These are phyloP conservation scores for Diversispora eburnea DNA, from an alignment of 192 early-diverging fungal genomes.

Conservation along the genomic window DNA sequence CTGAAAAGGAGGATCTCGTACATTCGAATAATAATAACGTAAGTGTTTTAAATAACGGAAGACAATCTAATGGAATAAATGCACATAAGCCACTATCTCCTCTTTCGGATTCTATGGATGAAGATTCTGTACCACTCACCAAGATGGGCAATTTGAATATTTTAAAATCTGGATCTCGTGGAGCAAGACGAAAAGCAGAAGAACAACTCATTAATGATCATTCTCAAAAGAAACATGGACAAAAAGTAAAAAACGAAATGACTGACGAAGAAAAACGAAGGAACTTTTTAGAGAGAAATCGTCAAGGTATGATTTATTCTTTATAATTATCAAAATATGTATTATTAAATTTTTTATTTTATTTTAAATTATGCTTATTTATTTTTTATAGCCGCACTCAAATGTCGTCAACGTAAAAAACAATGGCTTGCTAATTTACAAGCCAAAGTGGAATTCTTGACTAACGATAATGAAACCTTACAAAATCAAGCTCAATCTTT, in stretches of 20 bases:
- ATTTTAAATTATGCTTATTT: background rate
- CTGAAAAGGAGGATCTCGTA: slow-evolving; percentile 13
- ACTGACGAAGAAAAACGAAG: slow-evolving; percentile 69
- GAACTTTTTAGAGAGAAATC: slow-evolving; percentile 85
- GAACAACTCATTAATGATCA: slow-evolving; percentile 30
- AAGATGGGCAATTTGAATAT: background rate
- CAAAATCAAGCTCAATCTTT: slow-evolving; percentile 55
- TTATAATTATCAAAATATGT: background rate
- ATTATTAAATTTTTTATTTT: background rate
- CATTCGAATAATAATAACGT: background rate
- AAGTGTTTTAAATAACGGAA: slow-evolving; percentile 1
- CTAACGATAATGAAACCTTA: slow-evolving; percentile 64
- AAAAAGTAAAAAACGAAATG: slow-evolving; percentile 37
- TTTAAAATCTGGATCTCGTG: slow-evolving; percentile 29
- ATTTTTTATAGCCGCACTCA: slow-evolving; percentile 64
- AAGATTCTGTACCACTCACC: background rate
- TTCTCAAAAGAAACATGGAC: slow-evolving; percentile 31
- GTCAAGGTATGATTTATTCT: slow-evolving; percentile 56
- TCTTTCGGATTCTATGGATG: slow-evolving; percentile 15
- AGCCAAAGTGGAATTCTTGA: slow-evolving; percentile 56
- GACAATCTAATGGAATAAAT: slow-evolving; percentile 4
- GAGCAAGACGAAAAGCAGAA: slow-evolving; percentile 29
- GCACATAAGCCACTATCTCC: background rate
- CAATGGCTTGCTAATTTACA: slow-evolving; percentile 84
- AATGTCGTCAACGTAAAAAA: slow-evolving; percentile 93